Base-by-base conservation (phyloP, 1,284 basidiomycete species). In the Hymenochaete sp. region DNA sequence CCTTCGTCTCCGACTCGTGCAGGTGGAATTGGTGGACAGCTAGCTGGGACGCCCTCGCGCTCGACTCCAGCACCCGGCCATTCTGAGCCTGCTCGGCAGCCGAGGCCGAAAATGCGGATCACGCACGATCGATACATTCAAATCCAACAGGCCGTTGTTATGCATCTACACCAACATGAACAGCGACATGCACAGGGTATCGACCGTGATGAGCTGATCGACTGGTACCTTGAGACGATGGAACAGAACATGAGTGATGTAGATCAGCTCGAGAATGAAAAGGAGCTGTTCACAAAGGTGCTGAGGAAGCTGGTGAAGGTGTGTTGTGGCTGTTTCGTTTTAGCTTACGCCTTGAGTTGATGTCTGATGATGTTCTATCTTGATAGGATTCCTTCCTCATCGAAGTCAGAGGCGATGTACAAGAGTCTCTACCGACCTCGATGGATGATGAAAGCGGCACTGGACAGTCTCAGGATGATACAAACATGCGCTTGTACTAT, bases 121-220 rank as follows among this genome's bases (percentile, higher is more conserved):
- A 90, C 92, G 9, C 88, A 97, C 66, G 93, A 98, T 70, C 82
- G 87, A 58, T 98, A 93, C 67, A 82, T 92, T 70, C 78, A 82
- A 49, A 76, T 98, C 53, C 91, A 93, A 67, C 89, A 83, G 56
- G 71, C 97, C 50, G 77, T 95, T 53, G 80, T 99, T 9, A 61
- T 95, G 43, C 83, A 93, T 56, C 70, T 99, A 13, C 72, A 79
- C 25, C 79, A 82, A 37, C 67, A 82, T 5, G 96, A 99, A 67
- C 72, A 77, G 7, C 75, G 79, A 53, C 83, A 77, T 1, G 82
- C 82, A 19, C 73, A 68, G 38, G 93, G 93, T 8, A 67, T 96
- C 19, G 86, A 92, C 59, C 73, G 82, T 40, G 88, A 93, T 52
- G 92, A 93, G 58, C 72, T 99, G 37, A 83, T 96, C 50, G 89